These are phyloP conservation scores for Sphaerulina populicola DNA, from an alignment of 2,329 filamentous ascomycete species.

Conservation along the genomic window DNA sequence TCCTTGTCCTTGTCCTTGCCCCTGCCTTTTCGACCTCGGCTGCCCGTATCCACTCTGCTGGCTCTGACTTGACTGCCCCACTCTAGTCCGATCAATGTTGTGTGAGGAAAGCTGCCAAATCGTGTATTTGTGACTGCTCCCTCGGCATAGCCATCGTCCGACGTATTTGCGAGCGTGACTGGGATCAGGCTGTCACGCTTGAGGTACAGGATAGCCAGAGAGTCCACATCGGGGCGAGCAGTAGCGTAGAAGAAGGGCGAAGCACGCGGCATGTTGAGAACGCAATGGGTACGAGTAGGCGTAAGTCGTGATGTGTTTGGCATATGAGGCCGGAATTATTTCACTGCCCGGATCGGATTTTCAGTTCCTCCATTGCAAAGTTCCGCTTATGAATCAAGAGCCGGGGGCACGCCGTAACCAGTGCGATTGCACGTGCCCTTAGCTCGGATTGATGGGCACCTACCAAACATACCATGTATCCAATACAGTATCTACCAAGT, in stretches of 20 bases:
- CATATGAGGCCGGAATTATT: background rate
- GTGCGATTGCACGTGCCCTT: too few relatives aligned
- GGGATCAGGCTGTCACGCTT: slow-evolving; percentile 80
- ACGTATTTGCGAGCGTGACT: slow-evolving; percentile 29
- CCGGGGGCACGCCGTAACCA: too few relatives aligned
- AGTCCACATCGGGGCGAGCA: slow-evolving; percentile 42
- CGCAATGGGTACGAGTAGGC: too few relatives aligned
- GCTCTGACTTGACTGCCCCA: too few relatives aligned
- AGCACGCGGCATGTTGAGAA: slow-evolving; percentile 12
- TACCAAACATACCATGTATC: too few relatives aligned
- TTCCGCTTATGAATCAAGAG: too few relatives aligned
- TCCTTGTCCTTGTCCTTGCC: background rate
- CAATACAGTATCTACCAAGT: too few relatives aligned
- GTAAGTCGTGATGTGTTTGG: too few relatives aligned
- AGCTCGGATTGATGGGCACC: too few relatives aligned
- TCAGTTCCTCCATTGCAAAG: too few relatives aligned
- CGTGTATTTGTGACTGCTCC: slow-evolving; percentile 67
- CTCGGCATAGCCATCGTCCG: slow-evolving; percentile 38
- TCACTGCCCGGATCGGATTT: background rate
- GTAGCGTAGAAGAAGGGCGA: slow-evolving; percentile 79
- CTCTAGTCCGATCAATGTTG: slow-evolving; percentile 19
- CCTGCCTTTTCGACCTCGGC: slow-evolving; percentile 33
- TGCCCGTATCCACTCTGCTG: slow-evolving; percentile 67
- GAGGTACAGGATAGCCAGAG: slow-evolving; percentile 75
- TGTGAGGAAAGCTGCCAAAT: slow-evolving; percentile 65